Conservation (phyloP, 148 eudicot species). For the Fagopyrum tataricum region DNA sequence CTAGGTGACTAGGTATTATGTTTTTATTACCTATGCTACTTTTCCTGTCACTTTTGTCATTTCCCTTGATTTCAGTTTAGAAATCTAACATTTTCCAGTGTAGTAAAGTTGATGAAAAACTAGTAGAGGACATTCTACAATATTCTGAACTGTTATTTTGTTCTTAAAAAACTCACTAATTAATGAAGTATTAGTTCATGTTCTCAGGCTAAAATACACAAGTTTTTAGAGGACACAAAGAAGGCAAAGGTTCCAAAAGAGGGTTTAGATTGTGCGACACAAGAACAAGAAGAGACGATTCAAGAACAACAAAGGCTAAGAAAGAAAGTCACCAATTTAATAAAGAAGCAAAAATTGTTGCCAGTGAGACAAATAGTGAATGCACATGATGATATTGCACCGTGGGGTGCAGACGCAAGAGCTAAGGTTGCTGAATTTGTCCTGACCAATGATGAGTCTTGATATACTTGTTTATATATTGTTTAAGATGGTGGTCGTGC, state of each 20-base stretch:
- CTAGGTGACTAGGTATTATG: too few species aligned
- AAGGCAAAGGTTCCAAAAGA: slow-evolving; percentile 40
- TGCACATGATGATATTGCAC: slow-evolving; percentile 42
- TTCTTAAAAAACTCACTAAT: neutral
- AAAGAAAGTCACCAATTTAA: slow-evolving; percentile 49
- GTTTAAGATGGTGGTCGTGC: slow-evolving; percentile 7
- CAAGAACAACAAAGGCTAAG: slow-evolving; percentile 44
- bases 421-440: slow-evolving; percentile 58
- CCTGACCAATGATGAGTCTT: neutral
- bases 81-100: neutral
- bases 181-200: neutral
- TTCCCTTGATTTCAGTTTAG: too few species aligned
- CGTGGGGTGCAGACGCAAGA: slow-evolving; percentile 70
- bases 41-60: too few species aligned
- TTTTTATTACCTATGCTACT: too few species aligned
- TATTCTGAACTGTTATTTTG: neutral
- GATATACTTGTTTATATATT: neutral
- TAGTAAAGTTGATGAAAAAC: neutral
- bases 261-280: slow-evolving; percentile 19
- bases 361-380: slow-evolving; percentile 52
- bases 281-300: slow-evolving; percentile 39
- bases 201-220: slow-evolving; percentile 65
- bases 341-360: slow-evolving; percentile 73
- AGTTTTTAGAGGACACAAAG: slow-evolving; percentile 58
- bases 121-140: neutral